Conservation (phyloP, 1,139 yeast species). For the Suhomyces bribrorum region DNA sequence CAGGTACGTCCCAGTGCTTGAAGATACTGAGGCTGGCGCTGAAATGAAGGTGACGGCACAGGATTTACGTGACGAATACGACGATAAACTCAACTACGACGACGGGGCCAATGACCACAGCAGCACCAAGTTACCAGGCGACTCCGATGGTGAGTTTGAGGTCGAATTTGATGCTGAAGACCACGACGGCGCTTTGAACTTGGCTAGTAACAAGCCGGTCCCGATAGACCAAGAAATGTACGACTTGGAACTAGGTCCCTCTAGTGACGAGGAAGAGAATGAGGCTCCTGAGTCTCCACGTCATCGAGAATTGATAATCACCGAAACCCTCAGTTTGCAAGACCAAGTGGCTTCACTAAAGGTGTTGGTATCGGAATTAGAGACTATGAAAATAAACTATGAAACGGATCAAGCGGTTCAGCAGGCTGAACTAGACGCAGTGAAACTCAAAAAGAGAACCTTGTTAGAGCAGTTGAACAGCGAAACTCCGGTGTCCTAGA, state of each 20-base stretch:
- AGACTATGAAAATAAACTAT: constrained; percentile 3
- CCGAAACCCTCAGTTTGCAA: neutral
- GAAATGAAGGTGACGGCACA: constrained; percentile 6
- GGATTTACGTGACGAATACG: constrained; percentile 16
- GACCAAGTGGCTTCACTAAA: constrained; percentile 11
- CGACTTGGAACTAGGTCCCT: constrained; percentile 15
- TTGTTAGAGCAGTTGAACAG: constrained; percentile 1
- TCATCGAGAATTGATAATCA: neutral
- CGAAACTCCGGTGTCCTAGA: too few relatives aligned
- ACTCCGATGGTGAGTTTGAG: constrained; percentile 9
- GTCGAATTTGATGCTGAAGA: constrained; percentile 8
- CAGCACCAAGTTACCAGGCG: constrained; percentile 3
- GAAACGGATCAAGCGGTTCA: constrained; percentile 5
- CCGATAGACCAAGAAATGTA: constrained; percentile 14
- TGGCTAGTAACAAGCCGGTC: constrained; percentile 1
- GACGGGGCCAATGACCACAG: constrained; percentile 12
- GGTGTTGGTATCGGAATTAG: constrained; percentile 3
- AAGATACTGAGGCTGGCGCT: constrained; percentile 9
- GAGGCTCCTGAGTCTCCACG: neutral
- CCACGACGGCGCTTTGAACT: constrained; percentile 1
- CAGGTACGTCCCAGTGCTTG: constrained; percentile 15
- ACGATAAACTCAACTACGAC: constrained; percentile 18
- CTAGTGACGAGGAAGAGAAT: constrained; percentile 10
- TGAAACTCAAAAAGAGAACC: neutral
- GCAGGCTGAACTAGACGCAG: constrained; percentile 8